Conservation (phyloP, 139 green algal genomes). For the Chlamydomonas sp. region DNA sequence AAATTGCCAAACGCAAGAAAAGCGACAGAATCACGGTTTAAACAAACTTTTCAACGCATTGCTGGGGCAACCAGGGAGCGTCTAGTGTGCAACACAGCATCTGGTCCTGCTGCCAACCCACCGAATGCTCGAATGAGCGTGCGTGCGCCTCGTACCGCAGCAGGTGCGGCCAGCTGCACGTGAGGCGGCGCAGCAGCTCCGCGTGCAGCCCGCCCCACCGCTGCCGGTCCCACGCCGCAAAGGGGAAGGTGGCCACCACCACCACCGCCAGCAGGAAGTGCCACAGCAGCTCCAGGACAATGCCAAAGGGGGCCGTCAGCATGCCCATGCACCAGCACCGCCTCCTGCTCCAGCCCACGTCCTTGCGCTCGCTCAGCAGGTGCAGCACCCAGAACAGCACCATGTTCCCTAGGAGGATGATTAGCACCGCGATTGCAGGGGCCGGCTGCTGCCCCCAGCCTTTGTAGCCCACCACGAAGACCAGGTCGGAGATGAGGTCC, state of each 20-base stretch:
- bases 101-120: not conserved
- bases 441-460: not conserved
- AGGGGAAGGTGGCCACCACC: not conserved
- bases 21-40: too few relatives aligned
- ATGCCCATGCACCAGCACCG: not conserved
- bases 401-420: slow-evolving; percentile 1
- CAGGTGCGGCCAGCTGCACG: not conserved
- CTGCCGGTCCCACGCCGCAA: too few relatives aligned
- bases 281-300: not conserved
- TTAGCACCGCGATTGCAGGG: not conserved
- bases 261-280: not conserved
- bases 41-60: too few relatives aligned
- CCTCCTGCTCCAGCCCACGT: not conserved
- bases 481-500: not conserved
- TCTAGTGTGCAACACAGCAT: not conserved
- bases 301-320: not conserved
- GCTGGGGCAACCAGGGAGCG: too few relatives aligned
- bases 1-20: not conserved
- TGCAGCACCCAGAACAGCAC: not conserved
- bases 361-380: not conserved
- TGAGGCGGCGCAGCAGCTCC: not conserved
- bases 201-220: too few relatives aligned
- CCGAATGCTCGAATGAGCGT: not conserved
- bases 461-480: not conserved
- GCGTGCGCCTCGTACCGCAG: not conserved